phyloP scores from a whole-genome alignment of 2,329 filamentous ascomycete species.

The Penicillium sp. region DNA sequence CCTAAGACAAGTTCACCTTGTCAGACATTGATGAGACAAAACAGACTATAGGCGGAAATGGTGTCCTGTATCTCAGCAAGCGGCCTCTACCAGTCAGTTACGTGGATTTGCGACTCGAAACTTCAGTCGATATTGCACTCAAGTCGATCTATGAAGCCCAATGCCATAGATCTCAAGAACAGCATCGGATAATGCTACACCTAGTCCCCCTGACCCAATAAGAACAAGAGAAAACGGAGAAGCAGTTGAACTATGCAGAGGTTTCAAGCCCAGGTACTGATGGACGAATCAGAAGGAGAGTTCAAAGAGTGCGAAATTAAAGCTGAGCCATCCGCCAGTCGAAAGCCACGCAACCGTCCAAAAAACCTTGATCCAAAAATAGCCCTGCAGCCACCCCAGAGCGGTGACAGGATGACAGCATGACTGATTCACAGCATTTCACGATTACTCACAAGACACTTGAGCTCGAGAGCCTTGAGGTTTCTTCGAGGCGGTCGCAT shows the following conservation, averaged over 20 bases:
- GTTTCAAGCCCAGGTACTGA: slow-evolving; percentile 9
- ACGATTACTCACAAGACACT: not conserved
- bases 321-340: not conserved
- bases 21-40: not conserved
- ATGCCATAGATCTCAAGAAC: not conserved
- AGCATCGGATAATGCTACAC: not conserved
- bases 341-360: not conserved
- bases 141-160: no score
- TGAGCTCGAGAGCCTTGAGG: not conserved
- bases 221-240: not conserved
- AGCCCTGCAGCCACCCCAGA: not conserved
- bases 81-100: no score
- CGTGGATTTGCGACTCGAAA: no score
- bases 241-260: slow-evolving; percentile 2
- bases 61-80: no score
- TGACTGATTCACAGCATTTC: not conserved
- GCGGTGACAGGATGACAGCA: slow-evolving; percentile 3
- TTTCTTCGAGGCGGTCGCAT: not conserved
- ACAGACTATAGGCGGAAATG: no score
- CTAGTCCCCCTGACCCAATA: not conserved
- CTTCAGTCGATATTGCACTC: no score
- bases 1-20: not conserved
- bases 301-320: not conserved
- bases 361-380: slow-evolving; percentile 13
- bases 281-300: not conserved